A percentile compares a stretch with the other conserved stretches of the same genome.
phyloP scores from a whole-genome alignment of 2,329 filamentous ascomycete genomes.

The Hymenoscyphus fraxineus region DNA sequence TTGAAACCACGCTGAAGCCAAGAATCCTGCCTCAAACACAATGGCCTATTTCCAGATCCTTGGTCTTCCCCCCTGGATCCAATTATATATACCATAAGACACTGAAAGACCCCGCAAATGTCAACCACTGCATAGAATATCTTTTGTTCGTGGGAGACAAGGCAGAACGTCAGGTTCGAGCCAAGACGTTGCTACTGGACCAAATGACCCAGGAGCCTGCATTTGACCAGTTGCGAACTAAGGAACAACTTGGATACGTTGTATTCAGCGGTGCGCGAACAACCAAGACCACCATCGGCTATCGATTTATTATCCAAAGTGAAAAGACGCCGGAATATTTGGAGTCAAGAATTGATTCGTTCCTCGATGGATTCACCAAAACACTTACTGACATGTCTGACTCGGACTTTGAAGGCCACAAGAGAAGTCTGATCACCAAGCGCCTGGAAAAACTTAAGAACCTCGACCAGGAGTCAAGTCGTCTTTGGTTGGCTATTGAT shows the following conservation, averaged over 20 bases:
- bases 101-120: slow-evolving; percentile 80
- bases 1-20: slow-evolving; percentile 74
- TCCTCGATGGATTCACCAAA: slow-evolving; percentile 65
- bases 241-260: slow-evolving; percentile 96
- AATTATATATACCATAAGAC: slow-evolving; percentile 81
- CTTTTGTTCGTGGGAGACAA: slow-evolving; percentile 68
- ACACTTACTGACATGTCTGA: slow-evolving; percentile 73
- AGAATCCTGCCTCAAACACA: slow-evolving; percentile 70
- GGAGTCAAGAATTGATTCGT: slow-evolving; percentile 81
- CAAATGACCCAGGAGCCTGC: slow-evolving; percentile 91
- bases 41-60: slow-evolving; percentile 72
- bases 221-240: slow-evolving; percentile 92
- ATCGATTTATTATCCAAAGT: slow-evolving; percentile 89
- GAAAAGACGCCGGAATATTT: slow-evolving; percentile 81
- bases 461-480: slow-evolving; percentile 73
- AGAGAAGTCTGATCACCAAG: slow-evolving; percentile 82
- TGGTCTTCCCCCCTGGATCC: slow-evolving; percentile 73
- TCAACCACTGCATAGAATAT: slow-evolving; percentile 83
- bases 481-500: slow-evolving; percentile 82
- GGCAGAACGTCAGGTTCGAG: slow-evolving; percentile 64
- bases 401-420: slow-evolving; percentile 83
- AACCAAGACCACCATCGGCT: slow-evolving; percentile 75
- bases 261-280: slow-evolving; percentile 78
- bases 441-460: slow-evolving; percentile 91
- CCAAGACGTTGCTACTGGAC: slow-evolving; percentile 75